phyloP scores from a whole-genome alignment of 2,329 filamentous ascomycete species.

The Setomelanomma holmii region DNA sequence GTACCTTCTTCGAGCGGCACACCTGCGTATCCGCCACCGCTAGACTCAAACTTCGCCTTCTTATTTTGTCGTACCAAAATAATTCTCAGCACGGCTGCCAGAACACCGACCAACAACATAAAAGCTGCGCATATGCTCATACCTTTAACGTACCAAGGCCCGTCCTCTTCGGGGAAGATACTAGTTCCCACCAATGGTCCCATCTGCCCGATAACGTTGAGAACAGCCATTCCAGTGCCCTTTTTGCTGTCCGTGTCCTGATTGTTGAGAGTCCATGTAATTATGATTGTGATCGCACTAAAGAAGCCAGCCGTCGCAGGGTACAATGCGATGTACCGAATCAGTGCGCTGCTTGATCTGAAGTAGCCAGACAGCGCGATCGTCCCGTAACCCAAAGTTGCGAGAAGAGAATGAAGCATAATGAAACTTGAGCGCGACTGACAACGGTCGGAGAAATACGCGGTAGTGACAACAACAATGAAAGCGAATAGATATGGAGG shows the following conservation, averaged over 20 bases:
- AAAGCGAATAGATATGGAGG: conserved; percentile 84
- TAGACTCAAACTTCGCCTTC: conserved; percentile 8
- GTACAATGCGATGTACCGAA: conserved; percentile 78
- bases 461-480: conserved; percentile 72
- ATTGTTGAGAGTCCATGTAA: conserved; percentile 77
- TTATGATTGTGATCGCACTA: conserved; percentile 73
- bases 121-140: conserved; percentile 60
- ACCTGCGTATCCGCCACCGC: conserved; percentile 31
- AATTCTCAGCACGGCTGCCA: conserved; percentile 53
- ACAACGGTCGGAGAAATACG: conserved; percentile 73
- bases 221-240: conserved; percentile 77
- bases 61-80: conserved; percentile 45
- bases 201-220: conserved; percentile 83
- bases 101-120: conserved; percentile 56
- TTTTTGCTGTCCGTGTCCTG: conserved; percentile 72
- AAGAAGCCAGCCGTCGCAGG: conserved; percentile 85
- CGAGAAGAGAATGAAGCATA: conserved; percentile 72
- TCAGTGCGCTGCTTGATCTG: conserved; percentile 21
- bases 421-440: conserved; percentile 70
- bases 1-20: conserved; percentile 34
- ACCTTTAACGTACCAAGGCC: conserved; percentile 57
- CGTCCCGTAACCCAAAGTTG: conserved; percentile 65
- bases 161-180: conserved; percentile 60
- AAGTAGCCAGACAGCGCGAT: conserved; percentile 67
- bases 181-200: conserved; percentile 69